A percentile compares a stretch with the other conserved stretches of the same genome.
Evolutionary conservation across 1,139 yeast species (phyloP).

Genomic region (Taphrina deformans): DNA sequence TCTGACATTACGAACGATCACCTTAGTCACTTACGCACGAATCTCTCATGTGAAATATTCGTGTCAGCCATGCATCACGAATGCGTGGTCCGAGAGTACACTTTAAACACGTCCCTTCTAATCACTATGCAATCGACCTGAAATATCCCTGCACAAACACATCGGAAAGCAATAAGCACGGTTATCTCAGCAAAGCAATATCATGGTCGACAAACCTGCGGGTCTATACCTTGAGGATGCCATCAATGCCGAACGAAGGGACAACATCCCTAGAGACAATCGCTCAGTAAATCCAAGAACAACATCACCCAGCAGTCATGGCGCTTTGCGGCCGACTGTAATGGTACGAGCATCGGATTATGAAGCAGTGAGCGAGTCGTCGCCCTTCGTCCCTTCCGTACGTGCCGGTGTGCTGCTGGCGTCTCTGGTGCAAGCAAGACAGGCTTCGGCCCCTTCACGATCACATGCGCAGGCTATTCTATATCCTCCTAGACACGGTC

Average conservation of each 20-base stretch:
- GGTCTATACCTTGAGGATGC: conserved; percentile 9
- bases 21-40: too few relatives aligned
- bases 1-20: too few relatives aligned
- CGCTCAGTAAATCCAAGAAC: neutral
- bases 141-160: too few relatives aligned
- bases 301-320: neutral
- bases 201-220: conserved; percentile 17
- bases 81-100: neutral
- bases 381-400: neutral
- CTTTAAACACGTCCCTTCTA: too few relatives aligned
- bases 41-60: neutral
- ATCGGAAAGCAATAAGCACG: too few relatives aligned
- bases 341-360: neutral
- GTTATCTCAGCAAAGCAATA: too few relatives aligned
- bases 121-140: too few relatives aligned
- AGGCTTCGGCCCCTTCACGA: neutral
- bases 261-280: too few relatives aligned
- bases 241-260: too few relatives aligned
- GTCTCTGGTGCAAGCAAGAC: neutral
- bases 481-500: too few relatives aligned
- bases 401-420: neutral
- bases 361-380: neutral
- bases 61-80: neutral
- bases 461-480: too few relatives aligned
- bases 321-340: neutral